Evolutionary conservation across 2,329 filamentous ascomycete species (phyloP).

Genomic region (Pseudogymnoascus pannorum): DNA sequence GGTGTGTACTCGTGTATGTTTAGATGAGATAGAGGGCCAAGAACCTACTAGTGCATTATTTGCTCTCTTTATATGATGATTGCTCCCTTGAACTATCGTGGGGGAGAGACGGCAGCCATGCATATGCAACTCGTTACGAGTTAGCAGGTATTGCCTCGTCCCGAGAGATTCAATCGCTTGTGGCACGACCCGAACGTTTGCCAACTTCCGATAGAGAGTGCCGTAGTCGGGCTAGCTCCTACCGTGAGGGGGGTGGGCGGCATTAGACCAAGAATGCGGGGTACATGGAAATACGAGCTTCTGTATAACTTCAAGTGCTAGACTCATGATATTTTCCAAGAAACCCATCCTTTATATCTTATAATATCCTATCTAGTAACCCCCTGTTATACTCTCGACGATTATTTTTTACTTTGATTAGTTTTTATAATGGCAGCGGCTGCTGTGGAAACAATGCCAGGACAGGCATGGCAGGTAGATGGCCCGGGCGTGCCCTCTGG

Average conservation of each 20-base stretch:
- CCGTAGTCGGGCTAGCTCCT: not conserved
- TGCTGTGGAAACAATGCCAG: not conserved
- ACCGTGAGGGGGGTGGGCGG: not conserved
- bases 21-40: constrained; percentile 1
- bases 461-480: not conserved
- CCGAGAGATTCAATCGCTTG: too few relatives aligned
- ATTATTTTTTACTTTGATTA: not conserved
- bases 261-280: not conserved
- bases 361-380: not conserved
- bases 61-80: not conserved
- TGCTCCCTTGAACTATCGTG: not conserved
- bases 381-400: not conserved
- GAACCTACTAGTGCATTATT: not conserved
- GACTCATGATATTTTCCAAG: not conserved
- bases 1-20: constrained; percentile 7
- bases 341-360: not conserved
- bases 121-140: too few relatives aligned
- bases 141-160: too few relatives aligned
- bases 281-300: not conserved
- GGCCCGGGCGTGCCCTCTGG: not conserved
- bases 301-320: not conserved
- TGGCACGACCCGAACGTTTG: too few relatives aligned
- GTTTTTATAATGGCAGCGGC: not conserved
- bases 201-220: too few relatives aligned
- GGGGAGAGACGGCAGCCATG: not conserved